Evolutionary conservation across 148 eudicot genomes (phyloP), one percentile per base, ranked within the genome.

Genomic region (Chenopodium suecicum): DNA sequence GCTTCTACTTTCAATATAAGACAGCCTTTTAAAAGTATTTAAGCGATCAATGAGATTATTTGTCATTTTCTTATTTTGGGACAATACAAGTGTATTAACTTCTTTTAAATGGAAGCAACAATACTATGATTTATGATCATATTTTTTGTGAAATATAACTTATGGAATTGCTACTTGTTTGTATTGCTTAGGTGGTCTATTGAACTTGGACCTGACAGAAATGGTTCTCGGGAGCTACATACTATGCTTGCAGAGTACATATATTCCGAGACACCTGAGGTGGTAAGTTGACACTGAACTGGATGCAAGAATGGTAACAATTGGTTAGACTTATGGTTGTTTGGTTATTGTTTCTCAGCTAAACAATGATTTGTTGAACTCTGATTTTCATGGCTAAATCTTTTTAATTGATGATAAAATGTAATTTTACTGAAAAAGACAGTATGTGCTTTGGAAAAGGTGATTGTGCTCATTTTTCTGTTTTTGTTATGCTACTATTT

Each of bases 211-310:
- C 84, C 91, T 71, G 85, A 80, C 67, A 93, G 74, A 87, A 80
- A 82, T 82, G 99, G 99, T 71, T 86, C 97, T 70, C 95, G 89
- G 25, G 94, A 95, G 71, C 83, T 95, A 73, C 98, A 95, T 83
- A 91, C 90, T 77, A 93, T 95, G 99, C 88, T 95, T 79, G 99
- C 94, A 27, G 98, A 95, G 73, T 95, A 95, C 81, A 82, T 92
- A 72, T 95, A 91, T 85, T 92, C 97, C 37, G 97, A 95, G 82
- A 93, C 95, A 77, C 94, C 92, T 87, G 98, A 95, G 81, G 90
- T 85, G 93, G 98, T 95, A 92, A 76, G 90, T 90, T 68, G 74
- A 70, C 48, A 10, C 4, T 54, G 20, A 54, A 2, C 22, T 54
- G 60, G 60, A 7, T 56, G n/a, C 62, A 56, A 50, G 54, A 50